Evolutionary conservation across 2,329 filamentous ascomycete species (phyloP), one percentile per base, ranked within the genome.

Genomic region (Penicillium vulpinum): DNA sequence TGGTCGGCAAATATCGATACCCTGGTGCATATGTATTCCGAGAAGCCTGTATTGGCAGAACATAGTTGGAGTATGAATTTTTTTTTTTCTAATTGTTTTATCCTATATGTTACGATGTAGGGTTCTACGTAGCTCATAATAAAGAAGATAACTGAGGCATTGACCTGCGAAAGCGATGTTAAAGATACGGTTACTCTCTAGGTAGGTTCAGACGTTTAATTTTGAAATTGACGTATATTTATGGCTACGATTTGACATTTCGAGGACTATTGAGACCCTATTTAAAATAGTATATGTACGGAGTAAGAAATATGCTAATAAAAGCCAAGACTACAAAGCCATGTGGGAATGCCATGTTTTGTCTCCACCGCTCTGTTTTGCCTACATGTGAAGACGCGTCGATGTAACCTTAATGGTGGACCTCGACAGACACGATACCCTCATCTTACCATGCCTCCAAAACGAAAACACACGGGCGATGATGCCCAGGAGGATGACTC

Each of bases 401-500:
- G 35, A 55, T 44, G 29, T 35, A 39, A 56, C 38, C 22, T 51
- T 41, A 51, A 50, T 45, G 49, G 38, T 45, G 16, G 21, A 35
- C 11, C 39, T 43, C 16, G 22, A 44, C 54, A 41, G 31, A 31
- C 26, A 16, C 28, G 22, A 48, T 41, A 57, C 60, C 45, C 44
- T 33, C 22, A 31, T 29, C 35, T 24, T 35, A 57, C 13, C 36
- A 72, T 70, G 65, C 63, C 68, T 28, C 60, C 64, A 26, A 70
- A 67, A 51, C 54, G 67, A 56, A 75, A 74, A 63, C 71, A 69
- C 41, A 56, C 21, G 16, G 36, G 52, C 22, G 52, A 65, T 7
- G 58, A 64, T 10, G 62, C 60, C 13, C 52, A 60, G 26, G 61
- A 62, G 2, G 60, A 61, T 5, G 35, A 57, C 31, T 36, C 57